Evolutionary conservation across 2,329 filamentous ascomycete species (phyloP), one percentile per base, ranked within the genome.

Genomic region (Colletotrichum gloeosporioides): DNA sequence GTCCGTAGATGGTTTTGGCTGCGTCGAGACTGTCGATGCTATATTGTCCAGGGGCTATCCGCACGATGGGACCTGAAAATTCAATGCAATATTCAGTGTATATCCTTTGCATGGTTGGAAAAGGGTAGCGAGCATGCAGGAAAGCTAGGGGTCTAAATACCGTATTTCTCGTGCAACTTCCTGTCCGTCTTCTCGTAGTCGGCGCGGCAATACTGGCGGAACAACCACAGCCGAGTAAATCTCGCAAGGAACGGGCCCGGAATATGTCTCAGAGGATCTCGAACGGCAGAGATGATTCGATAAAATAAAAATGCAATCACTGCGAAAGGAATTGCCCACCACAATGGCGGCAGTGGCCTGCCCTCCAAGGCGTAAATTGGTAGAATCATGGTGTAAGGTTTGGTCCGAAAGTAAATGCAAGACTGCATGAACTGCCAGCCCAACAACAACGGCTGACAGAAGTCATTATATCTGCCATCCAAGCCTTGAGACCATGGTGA

Each of bases 1-100:
- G 71, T 12, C 82, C 81, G 64, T 82, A 82, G 36, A 86, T 84
- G 69, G 80, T 77, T 73, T 86, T 87, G 7, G 85, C 78, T 0
- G 87, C 87, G 0, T 84, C 79, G 0, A 83, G 80, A 70, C 88
- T 84, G 57, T 83, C 82, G 74, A 90, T 82, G 34, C 85, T 88
- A 69, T 89, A 90, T 4, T 89, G 85, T 27, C 87, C 83, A 0
- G 88, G 88, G 0, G 86, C 87, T 68, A 89, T 85, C 0, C 88
- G 85, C 1, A 90, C 84, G 22, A 90, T 79, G 0, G 83, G 76
- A 0, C 84, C 84, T 82, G 22, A 16, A 31, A 31, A 31, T 31
- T 8, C 15, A 16, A 18, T 18, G 22, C 25, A 31, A 61, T 18
- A 7, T 4, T 61, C 10, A 61, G 27, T 22, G 22, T 22, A 22